Conservation (phyloP, 768 basidiomycete species). For the Boletales sp. region DNA sequence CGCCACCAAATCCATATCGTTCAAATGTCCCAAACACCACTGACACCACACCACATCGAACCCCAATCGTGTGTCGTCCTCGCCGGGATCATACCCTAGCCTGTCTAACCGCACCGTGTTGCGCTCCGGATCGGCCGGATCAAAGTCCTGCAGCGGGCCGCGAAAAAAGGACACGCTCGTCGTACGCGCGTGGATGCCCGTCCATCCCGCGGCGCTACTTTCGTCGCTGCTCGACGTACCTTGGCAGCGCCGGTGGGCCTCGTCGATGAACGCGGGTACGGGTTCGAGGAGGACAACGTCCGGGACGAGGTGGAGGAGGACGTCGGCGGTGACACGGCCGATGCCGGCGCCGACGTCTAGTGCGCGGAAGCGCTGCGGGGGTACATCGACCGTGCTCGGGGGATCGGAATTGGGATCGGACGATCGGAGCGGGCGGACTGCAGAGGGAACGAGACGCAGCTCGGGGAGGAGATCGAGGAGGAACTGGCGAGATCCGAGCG, state of each 20-base stretch:
- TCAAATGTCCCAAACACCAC: conserved; percentile 92
- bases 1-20: conserved; percentile 66
- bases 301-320: conserved; percentile 83
- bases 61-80: conserved; percentile 49
- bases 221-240: conserved; percentile 34
- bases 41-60: conserved; percentile 97
- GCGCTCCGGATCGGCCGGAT: conserved; percentile 51
- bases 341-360: conserved; percentile 95
- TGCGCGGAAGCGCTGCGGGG: conserved; percentile 51
- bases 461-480: conserved; percentile 78
- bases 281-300: conserved; percentile 92
- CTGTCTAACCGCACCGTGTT: conserved; percentile 53
- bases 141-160: conserved; percentile 76
- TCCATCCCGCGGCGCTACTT: conserved; percentile 46
- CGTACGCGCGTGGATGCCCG: conserved; percentile 55
- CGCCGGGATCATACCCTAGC: conserved; percentile 59
- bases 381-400: conserved; percentile 16
- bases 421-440: conserved; percentile 49
- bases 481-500: conserved; percentile 86
- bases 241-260: conserved; percentile 50
- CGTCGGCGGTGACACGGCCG: conserved; percentile 85
- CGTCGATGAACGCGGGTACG: conserved; percentile 68
- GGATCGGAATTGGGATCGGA: conserved; percentile 8
- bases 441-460: conserved; percentile 73
- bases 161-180: conserved; percentile 80